Evolutionary conservation across 352 stramenopile genomes (phyloP).

Genomic region (Globisporangium barbulae): DNA sequence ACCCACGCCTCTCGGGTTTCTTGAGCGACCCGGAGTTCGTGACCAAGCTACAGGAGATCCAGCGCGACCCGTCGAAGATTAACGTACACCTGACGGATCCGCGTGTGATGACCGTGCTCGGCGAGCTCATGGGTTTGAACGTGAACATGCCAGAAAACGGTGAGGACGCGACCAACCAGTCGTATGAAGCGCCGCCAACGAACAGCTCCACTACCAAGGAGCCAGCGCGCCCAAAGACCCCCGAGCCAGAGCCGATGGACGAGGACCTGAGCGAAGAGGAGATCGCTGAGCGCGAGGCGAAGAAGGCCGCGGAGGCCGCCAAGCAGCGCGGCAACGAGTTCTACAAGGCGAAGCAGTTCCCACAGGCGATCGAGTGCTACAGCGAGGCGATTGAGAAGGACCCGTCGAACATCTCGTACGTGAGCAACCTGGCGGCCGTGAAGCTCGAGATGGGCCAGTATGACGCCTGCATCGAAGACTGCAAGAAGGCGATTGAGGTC

Average conservation of each 20-base stretch:
- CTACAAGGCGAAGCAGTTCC: constrained; percentile 98
- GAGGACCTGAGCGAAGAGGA: constrained; percentile 88
- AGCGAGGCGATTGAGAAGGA: constrained; percentile 95
- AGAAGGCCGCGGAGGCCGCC: constrained; percentile 80
- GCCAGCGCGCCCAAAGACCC: constrained; percentile 25
- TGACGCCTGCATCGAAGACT: constrained; percentile 92
- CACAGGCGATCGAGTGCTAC: constrained; percentile 93
- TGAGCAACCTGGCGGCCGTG: constrained; percentile 97
- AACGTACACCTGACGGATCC: constrained; percentile 79
- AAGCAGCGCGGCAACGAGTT: constrained; percentile 96
- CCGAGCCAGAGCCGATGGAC: constrained; percentile 73
- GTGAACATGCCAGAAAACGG: constrained; percentile 67
- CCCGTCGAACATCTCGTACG: constrained; percentile 95
- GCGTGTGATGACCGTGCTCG: constrained; percentile 85
- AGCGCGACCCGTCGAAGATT: constrained; percentile 74
- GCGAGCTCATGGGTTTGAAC: constrained; percentile 82
- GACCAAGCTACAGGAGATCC: constrained; percentile 66
- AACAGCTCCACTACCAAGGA: constrained; percentile 23
- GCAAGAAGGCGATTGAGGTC: constrained; percentile 95
- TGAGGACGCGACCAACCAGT: constrained; percentile 29
- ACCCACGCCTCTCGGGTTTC: constrained; percentile 85
- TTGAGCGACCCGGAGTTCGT: constrained; percentile 93
- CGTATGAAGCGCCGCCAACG: constrained; percentile 20
- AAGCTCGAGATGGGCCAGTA: constrained; percentile 96
- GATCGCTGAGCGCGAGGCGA: constrained; percentile 41